Evolutionary conservation across 202 grass and related monocot species (phyloP).

Genomic region (Elaeis oleifera): DNA sequence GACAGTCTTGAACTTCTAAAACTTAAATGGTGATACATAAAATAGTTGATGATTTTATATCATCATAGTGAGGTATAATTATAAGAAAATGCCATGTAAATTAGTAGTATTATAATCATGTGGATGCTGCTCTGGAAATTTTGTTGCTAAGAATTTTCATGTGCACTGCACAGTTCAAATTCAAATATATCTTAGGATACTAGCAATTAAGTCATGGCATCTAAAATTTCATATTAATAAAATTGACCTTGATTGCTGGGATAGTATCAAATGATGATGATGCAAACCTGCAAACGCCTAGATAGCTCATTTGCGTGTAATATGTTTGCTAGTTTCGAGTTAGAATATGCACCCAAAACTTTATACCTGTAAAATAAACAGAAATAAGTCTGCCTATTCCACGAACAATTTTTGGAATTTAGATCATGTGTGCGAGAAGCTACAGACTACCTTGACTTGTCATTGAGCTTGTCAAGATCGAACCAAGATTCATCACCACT

Average conservation of each 20-base stretch:
- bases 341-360: constrained; percentile 1
- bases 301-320: constrained; percentile 23
- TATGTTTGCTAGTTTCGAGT: constrained; percentile 18
- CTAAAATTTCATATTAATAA: too few relatives aligned
- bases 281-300: constrained; percentile 7
- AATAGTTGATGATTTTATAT: too few relatives aligned
- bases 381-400: background rate
- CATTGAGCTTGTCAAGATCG: constrained; percentile 18
- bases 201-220: too few relatives aligned
- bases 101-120: too few relatives aligned
- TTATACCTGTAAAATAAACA: constrained; percentile 6
- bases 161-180: too few relatives aligned
- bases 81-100: too few relatives aligned
- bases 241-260: background rate
- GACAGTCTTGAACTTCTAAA: too few relatives aligned
- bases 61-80: too few relatives aligned
- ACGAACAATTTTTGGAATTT: background rate
- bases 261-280: background rate
- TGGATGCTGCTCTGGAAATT: too few relatives aligned
- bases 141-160: too few relatives aligned
- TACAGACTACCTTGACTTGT: constrained; percentile 11
- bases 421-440: background rate
- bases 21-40: too few relatives aligned
- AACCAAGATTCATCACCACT: background rate
- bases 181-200: too few relatives aligned